These are phyloP conservation scores for Diplodia intermedia DNA, from an alignment of 2,329 filamentous ascomycete genomes.

Conservation along the genomic window DNA sequence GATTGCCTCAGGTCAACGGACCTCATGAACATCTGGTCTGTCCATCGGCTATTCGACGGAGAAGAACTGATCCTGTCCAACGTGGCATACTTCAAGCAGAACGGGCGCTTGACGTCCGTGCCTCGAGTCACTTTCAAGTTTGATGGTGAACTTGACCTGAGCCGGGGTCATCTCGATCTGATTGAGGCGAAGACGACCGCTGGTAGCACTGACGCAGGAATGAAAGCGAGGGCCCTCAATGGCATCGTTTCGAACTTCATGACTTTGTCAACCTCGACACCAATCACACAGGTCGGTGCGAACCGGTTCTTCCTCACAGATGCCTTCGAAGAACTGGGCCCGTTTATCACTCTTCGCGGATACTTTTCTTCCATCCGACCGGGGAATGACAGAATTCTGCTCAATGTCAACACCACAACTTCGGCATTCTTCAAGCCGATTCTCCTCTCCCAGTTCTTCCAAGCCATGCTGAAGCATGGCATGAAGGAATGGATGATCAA, in stretches of 20 bases:
- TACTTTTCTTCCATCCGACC: slow-evolving; percentile 36
- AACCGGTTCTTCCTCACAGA: slow-evolving; percentile 39
- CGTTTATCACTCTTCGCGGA: slow-evolving; percentile 33
- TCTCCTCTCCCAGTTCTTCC: slow-evolving; percentile 19
- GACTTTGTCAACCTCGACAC: neutral
- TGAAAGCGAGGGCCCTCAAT: slow-evolving; percentile 9
- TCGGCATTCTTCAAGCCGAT: slow-evolving; percentile 35
- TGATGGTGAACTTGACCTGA: neutral
- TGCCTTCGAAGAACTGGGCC: slow-evolving; percentile 26
- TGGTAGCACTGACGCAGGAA: neutral
- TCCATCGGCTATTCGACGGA: slow-evolving; percentile 1
- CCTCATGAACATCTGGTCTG: slow-evolving; percentile 8
- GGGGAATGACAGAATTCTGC: slow-evolving; percentile 33
- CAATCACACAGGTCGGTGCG: slow-evolving; percentile 19
- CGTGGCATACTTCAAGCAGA: neutral
- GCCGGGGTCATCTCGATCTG: neutral
- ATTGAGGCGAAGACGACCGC: neutral
- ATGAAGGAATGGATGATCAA: neutral
- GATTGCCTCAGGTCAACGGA: neutral
- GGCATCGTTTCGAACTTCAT: slow-evolving; percentile 13
- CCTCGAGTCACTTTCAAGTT: neutral
- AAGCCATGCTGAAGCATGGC: neutral
- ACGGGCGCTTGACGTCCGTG: neutral
- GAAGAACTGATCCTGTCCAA: neutral
- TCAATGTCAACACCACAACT: slow-evolving; percentile 36